These are phyloP conservation scores for Leishmania martiniquensis DNA, from an alignment of 208 protist genomes.

Conservation along the genomic window DNA sequence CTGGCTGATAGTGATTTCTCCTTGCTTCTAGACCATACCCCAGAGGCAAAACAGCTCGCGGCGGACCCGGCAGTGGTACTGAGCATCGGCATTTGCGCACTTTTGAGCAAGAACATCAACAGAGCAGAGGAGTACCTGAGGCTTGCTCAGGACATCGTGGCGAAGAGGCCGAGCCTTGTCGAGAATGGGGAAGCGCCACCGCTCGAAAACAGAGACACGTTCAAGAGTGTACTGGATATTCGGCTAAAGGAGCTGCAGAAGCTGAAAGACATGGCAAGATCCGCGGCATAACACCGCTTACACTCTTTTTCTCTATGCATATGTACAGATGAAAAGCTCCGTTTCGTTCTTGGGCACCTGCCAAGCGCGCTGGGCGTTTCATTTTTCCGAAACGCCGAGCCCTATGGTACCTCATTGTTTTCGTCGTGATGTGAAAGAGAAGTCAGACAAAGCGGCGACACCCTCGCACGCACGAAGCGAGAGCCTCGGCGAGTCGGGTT, in stretches of 20 bases:
- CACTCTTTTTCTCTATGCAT: not conserved
- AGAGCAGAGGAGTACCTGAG: conserved; percentile 73
- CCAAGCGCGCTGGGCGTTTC: not conserved
- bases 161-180: conserved; percentile 55
- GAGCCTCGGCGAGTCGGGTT: not conserved
- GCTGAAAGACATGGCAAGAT: conserved; percentile 31
- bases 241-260: conserved; percentile 49
- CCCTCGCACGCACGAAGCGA: not conserved
- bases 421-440: not conserved
- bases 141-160: conserved; percentile 61
- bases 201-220: conserved; percentile 57
- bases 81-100: conserved; percentile 72
- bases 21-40: conserved; percentile 35
- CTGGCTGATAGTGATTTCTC: conserved; percentile 58
- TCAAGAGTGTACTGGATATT: conserved; percentile 66
- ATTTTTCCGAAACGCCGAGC: not conserved
- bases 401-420: not conserved
- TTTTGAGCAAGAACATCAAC: conserved; percentile 60
- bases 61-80: conserved; percentile 63
- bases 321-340: conserved; percentile 4
- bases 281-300: conserved; percentile 1
- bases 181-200: conserved; percentile 60
- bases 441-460: not conserved
- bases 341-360: conserved; percentile 1
- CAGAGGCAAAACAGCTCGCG: conserved; percentile 22